phyloP scores from a whole-genome alignment of 345 rosid genomes.

The Citrus unshiu region DNA sequence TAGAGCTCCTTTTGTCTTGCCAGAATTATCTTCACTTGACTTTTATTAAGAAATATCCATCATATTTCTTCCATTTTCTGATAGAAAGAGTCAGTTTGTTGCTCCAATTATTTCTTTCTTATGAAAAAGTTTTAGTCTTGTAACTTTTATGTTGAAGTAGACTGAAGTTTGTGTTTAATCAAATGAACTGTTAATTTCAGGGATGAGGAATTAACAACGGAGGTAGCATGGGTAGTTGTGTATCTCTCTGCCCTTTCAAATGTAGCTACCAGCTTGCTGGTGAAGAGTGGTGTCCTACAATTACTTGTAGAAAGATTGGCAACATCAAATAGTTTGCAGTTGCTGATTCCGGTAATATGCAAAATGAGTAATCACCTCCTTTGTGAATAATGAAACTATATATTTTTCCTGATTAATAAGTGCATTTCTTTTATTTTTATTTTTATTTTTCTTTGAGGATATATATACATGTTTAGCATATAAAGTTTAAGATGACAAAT shows the following conservation, averaged over 20 bases:
- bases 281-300: constrained; percentile 66
- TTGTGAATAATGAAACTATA: background rate
- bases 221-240: constrained; percentile 94
- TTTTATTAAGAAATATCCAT: background rate
- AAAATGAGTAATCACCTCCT: background rate
- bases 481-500: background rate
- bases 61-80: background rate
- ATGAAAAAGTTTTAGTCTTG: background rate
- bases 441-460: no score
- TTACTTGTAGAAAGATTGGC: constrained; percentile 83
- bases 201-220: constrained; percentile 87
- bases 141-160: background rate
- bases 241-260: constrained; percentile 97
- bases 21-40: background rate
- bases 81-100: background rate
- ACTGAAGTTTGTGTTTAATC: background rate
- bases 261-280: constrained; percentile 62
- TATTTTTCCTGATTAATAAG: background rate
- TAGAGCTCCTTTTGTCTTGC: background rate
- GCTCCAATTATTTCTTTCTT: background rate
- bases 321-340: constrained; percentile 68
- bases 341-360: constrained; percentile 83
- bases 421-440: no score
- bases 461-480: background rate
- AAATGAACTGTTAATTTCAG: constrained; percentile 38